Conservation (phyloP, 2,329 filamentous ascomycete genomes). For the Exophiala spinifera region DNA sequence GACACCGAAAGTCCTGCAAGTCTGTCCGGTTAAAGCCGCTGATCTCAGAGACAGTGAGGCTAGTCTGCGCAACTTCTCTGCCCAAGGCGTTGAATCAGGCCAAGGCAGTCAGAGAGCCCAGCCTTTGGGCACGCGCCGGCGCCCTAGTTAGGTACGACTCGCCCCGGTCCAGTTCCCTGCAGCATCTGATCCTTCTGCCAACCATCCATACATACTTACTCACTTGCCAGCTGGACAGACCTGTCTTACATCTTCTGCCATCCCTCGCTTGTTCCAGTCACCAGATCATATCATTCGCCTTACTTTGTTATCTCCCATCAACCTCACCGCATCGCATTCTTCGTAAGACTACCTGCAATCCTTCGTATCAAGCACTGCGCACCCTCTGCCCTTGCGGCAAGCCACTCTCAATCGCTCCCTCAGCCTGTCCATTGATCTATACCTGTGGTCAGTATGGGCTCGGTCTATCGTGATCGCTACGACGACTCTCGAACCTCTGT, state of each 20-base stretch:
- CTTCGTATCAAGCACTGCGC: neutral
- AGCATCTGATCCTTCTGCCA: conserved; percentile 17
- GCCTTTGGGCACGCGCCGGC: conserved; percentile 4
- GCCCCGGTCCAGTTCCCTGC: conserved; percentile 11
- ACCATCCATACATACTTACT: conserved; percentile 11
- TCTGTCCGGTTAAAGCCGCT: neutral
- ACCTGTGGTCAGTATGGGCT: conserved; percentile 21
- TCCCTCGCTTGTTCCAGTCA: neutral
- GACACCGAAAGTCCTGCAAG: neutral
- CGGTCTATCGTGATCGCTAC: conserved; percentile 38
- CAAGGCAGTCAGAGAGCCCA: neutral
- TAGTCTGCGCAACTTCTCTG: no score
- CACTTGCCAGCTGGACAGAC: conserved; percentile 12
- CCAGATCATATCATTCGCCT: neutral
- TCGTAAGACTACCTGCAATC: neutral
- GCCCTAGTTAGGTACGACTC: conserved; percentile 13
- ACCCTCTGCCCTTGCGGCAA: neutral
- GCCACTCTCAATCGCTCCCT: neutral
- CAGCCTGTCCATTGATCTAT: neutral
- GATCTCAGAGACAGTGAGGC: neutral
- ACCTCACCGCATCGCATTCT: neutral
- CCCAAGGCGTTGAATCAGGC: neutral
- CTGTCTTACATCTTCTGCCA: conserved; percentile 5
- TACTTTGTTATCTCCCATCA: neutral
- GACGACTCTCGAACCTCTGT: conserved; percentile 36